Evolutionary conservation across 1,284 basidiomycete genomes (phyloP).

Genomic region (Naganishia cerealis): DNA sequence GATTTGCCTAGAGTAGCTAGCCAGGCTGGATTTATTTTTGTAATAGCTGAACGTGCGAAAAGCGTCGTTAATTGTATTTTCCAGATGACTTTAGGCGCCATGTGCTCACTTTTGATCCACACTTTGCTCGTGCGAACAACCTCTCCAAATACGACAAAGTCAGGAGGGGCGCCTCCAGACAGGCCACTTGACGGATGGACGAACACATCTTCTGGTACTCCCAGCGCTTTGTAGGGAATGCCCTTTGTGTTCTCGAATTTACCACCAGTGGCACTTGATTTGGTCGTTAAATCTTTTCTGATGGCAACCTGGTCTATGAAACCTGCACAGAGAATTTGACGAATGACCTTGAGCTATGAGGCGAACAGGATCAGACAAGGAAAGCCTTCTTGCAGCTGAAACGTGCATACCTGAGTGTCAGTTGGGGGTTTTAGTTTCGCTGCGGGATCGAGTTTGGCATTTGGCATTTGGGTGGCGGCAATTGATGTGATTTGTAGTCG

Average conservation of each 20-base stretch:
- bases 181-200: conserved; percentile 87
- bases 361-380: conserved; percentile 31
- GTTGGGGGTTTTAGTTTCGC: conserved; percentile 69
- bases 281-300: conserved; percentile 72
- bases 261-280: conserved; percentile 59
- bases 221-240: conserved; percentile 80
- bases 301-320: conserved; percentile 96
- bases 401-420: conserved; percentile 64
- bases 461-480: conserved; percentile 69
- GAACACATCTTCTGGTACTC: conserved; percentile 81
- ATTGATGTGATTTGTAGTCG: conserved; percentile 83
- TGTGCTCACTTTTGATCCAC: conserved; percentile 73
- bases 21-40: conserved; percentile 87
- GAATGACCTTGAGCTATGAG: conserved; percentile 77
- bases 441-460: conserved; percentile 62
- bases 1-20: conserved; percentile 73
- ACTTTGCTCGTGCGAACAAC: conserved; percentile 70
- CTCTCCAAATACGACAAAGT: conserved; percentile 84
- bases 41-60: conserved; percentile 62
- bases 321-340: conserved; percentile 82
- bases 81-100: conserved; percentile 21
- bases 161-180: conserved; percentile 71
- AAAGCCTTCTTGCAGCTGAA: neutral
- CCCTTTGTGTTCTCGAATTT: conserved; percentile 74
- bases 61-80: neutral